These are phyloP conservation scores for Hirsutella minnesotensis DNA, from an alignment of 2,329 filamentous ascomycete genomes.

Conservation along the genomic window DNA sequence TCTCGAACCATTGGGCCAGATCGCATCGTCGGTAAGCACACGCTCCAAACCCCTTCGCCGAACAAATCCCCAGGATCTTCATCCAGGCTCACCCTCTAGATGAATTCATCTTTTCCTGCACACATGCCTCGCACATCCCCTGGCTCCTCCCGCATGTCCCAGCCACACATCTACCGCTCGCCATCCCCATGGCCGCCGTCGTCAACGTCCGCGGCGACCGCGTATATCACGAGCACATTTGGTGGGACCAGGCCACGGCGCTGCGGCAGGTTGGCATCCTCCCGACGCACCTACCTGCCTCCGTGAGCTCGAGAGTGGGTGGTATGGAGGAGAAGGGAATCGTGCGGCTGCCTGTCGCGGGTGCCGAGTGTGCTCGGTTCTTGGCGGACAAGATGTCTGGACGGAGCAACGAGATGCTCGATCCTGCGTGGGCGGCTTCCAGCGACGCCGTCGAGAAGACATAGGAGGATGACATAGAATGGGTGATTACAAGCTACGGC, in stretches of 20 bases:
- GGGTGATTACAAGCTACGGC: too few relatives aligned
- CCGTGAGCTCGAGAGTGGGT: too few relatives aligned
- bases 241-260: constrained; percentile 54
- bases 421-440: constrained; percentile 25
- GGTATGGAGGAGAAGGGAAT: too few relatives aligned
- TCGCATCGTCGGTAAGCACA: constrained; percentile 36
- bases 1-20: constrained; percentile 60
- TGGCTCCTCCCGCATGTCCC: constrained; percentile 35
- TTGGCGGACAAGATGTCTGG: constrained; percentile 6
- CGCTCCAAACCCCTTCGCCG: background rate
- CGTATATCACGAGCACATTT: constrained; percentile 52
- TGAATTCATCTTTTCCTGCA: constrained; percentile 53
- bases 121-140: constrained; percentile 26
- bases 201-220: constrained; percentile 50
- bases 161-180: constrained; percentile 36
- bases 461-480: too few relatives aligned
- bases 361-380: constrained; percentile 4
- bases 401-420: constrained; percentile 8
- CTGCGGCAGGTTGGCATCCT: constrained; percentile 43
- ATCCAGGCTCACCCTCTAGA: constrained; percentile 22
- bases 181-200: constrained; percentile 48
- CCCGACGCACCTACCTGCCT: constrained; percentile 41
- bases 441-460: too few relatives aligned
- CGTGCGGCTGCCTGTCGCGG: constrained; percentile 6
- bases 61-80: background rate